A percentile compares a stretch with the other conserved stretches of the same genome.
phyloP scores from a whole-genome alignment of 306 rosid species.

The Trichosanthes truncata region DNA sequence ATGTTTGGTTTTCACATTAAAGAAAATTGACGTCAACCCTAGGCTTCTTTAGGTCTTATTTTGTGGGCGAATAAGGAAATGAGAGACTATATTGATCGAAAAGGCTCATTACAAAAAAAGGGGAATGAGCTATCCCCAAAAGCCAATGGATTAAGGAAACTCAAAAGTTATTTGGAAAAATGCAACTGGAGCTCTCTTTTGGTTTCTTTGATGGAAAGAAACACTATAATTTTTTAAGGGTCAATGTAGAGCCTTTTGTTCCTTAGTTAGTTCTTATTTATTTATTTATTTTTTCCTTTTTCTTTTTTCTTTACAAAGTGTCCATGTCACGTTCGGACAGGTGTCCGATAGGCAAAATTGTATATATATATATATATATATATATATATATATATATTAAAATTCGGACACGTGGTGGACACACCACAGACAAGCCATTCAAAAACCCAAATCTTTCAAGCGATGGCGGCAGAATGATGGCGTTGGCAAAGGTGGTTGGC shows the following conservation, averaged over 20 bases:
- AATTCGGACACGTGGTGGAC: too few species aligned
- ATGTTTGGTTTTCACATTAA: background rate
- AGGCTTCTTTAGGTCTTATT: background rate
- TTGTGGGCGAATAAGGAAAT: background rate
- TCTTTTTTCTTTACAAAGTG: background rate
- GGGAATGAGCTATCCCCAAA: background rate
- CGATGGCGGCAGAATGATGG: too few species aligned
- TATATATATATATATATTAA: too few species aligned
- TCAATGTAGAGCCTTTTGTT: background rate
- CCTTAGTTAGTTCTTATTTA: background rate
- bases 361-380: too few species aligned
- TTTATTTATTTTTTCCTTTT: background rate
- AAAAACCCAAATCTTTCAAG: too few species aligned
- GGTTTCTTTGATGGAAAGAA: background rate
- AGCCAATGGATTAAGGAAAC: background rate
- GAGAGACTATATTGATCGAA: background rate
- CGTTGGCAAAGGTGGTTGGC: too few species aligned
- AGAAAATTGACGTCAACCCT: background rate
- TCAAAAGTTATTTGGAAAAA: background rate
- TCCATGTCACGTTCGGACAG: too few species aligned
- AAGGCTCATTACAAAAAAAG: background rate
- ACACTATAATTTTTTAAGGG: background rate
- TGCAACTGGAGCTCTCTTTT: background rate
- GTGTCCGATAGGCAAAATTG: too few species aligned
- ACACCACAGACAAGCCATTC: too few species aligned